phyloP scores from a whole-genome alignment of 2,329 filamentous ascomycete species.

The Ophidiomyces ophidiicola region DNA sequence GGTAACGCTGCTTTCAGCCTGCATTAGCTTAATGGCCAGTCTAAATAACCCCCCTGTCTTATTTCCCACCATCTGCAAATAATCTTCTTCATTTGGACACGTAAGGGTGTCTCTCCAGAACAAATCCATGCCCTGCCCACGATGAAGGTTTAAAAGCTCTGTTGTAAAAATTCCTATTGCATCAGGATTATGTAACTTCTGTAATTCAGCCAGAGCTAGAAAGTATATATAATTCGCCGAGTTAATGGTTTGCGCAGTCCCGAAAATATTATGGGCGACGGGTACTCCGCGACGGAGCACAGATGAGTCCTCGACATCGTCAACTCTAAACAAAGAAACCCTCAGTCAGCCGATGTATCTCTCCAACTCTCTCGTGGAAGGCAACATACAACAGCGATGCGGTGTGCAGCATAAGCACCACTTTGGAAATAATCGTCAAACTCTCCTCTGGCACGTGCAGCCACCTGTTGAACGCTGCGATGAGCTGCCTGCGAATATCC shows the following conservation, averaged over 20 bases:
- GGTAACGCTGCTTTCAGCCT: constrained; percentile 19
- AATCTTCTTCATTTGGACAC: constrained; percentile 30
- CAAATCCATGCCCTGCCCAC: constrained; percentile 33
- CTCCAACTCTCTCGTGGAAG: not conserved
- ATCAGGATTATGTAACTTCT: constrained; percentile 22
- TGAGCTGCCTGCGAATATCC: constrained; percentile 27
- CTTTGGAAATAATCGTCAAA: constrained; percentile 25
- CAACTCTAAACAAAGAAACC: constrained; percentile 21
- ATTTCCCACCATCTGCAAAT: constrained; percentile 32
- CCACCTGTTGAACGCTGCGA: constrained; percentile 31
- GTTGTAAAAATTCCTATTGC: constrained; percentile 28
- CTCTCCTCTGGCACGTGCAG: constrained; percentile 24
- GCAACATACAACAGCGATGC: constrained; percentile 30
- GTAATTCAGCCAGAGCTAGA: constrained; percentile 25
- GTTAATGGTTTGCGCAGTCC: constrained; percentile 36
- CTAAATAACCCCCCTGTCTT: constrained; percentile 34
- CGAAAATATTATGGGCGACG: constrained; percentile 35
- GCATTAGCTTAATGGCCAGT: constrained; percentile 28
- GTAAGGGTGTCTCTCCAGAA: constrained; percentile 29
- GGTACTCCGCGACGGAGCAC: constrained; percentile 33
- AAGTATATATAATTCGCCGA: constrained; percentile 36
- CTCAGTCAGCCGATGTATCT: not conserved
- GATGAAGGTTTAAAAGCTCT: constrained; percentile 29
- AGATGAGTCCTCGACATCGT: constrained; percentile 37
- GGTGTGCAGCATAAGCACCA: constrained; percentile 30